Base-by-base conservation (phyloP, 1,284 basidiomycete genomes). In the Ustilago sp. region DNA sequence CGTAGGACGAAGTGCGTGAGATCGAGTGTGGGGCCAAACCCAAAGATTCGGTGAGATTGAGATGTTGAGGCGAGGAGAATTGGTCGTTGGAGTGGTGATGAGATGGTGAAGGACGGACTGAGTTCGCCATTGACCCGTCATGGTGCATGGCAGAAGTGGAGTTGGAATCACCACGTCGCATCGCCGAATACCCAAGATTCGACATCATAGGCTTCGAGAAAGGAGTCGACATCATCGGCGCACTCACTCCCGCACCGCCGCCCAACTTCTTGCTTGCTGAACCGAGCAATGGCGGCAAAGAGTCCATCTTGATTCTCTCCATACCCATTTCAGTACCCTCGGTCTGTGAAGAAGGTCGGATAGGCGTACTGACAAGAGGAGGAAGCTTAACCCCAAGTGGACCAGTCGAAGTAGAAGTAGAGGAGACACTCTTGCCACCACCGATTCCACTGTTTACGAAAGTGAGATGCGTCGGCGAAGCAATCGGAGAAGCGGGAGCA, bases 11-110 rank as follows among this genome's bases (percentile, higher is more conserved):
- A 17, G 51, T 72, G 68, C 68, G 79, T 12, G 69, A 68, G 47
- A 77, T 77, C 32, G 82, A 82, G 55, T 84, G 83, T 8, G 83
- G 83, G 39, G 83, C 83, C 8, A 84, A 55, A 0, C 83, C 83
- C 4, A 84, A 60, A 17, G 61, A 68, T 50, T 84, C 80, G n/a
- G 83, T 82, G 11, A 84, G 68, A 34, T 82, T 82, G 34, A 80
- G 76, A 48, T 84, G 83, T 55, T 83, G 81, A 2, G 83, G 83
- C 6, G 80, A 82, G 35, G 74, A 77, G 68, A 84, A 84, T 45
- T 82, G 80, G 43, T 81, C 80, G 53, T 76, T 65, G 23, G 60
- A 59, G 23, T 63, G 60, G 38, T 65, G 64, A 28, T 62, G 60
- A 9, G 71, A 77, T 4, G 68, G 71, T 9, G 71, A 70, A 17